Percentiles rank a stretch among this genome's conserved stretches.
phyloP scores from a whole-genome alignment of 2,329 filamentous ascomycete genomes.

The Fusarium sublunatum region DNA sequence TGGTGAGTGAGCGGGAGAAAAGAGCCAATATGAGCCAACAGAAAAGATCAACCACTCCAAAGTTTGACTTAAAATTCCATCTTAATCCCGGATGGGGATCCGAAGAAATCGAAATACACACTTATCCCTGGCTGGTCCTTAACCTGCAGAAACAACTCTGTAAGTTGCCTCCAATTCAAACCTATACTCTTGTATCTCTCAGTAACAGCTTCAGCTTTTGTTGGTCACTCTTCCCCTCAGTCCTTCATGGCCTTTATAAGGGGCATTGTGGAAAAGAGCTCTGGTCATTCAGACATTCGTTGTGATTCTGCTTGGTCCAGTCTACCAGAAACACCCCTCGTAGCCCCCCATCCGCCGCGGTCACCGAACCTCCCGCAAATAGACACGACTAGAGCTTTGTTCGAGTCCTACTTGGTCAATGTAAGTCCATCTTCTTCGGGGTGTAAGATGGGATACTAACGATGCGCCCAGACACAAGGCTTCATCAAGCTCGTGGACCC shows the following conservation, averaged over 20 bases:
- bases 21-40: neutral
- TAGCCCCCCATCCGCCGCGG: slow-evolving; percentile 50
- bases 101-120: slow-evolving; percentile 67
- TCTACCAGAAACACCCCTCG: slow-evolving; percentile 65
- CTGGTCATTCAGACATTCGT: slow-evolving; percentile 68
- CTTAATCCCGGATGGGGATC: slow-evolving; percentile 49
- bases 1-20: neutral
- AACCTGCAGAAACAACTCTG: slow-evolving; percentile 67
- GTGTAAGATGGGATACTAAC: neutral
- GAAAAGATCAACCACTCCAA: neutral
- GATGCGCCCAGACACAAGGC: slow-evolving; percentile 62
- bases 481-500: slow-evolving; percentile 70
- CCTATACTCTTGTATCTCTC: slow-evolving; percentile 9
- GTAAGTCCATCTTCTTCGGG: slow-evolving; percentile 50
- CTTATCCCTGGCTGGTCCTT: slow-evolving; percentile 67
- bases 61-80: slow-evolving; percentile 2
- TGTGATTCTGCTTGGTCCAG: slow-evolving; percentile 66
- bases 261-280: slow-evolving; percentile 67
- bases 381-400: slow-evolving; percentile 60
- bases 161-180: slow-evolving; percentile 51
- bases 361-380: slow-evolving; percentile 57
- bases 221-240: slow-evolving; percentile 71
- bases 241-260: slow-evolving; percentile 71
- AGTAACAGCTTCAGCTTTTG: slow-evolving; percentile 59
- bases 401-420: slow-evolving; percentile 68